phyloP scores from a whole-genome alignment of 768 basidiomycete species.

The Tulasnella sp. region DNA sequence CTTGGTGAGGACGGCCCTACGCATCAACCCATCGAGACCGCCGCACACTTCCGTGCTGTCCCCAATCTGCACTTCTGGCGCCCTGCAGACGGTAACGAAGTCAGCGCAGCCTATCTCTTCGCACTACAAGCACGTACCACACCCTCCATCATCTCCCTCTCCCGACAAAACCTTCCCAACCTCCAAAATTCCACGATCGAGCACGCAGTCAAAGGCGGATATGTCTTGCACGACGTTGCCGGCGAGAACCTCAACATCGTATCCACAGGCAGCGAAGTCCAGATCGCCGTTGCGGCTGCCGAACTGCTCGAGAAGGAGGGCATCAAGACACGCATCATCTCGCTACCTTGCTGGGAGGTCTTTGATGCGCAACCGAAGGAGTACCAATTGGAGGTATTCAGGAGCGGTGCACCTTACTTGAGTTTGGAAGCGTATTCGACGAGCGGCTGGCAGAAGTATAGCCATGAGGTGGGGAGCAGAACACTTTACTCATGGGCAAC shows the following conservation, averaged over 20 bases:
- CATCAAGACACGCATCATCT: conserved; percentile 70
- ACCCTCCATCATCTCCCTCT: conserved; percentile 72
- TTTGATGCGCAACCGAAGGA: conserved; percentile 71
- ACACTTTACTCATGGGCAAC: conserved; percentile 15
- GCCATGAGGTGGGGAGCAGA: conserved; percentile 50
- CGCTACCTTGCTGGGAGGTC: conserved; percentile 79
- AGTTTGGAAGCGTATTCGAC: conserved; percentile 79
- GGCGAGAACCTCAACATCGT: conserved; percentile 82
- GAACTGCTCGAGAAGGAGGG: conserved; percentile 64
- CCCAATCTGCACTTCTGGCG: conserved; percentile 91
- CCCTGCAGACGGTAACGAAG: conserved; percentile 92
- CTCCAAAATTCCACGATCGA: conserved; percentile 80
- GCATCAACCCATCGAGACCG: conserved; percentile 89
- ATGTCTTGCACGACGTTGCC: conserved; percentile 71
- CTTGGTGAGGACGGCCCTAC: conserved; percentile 91
- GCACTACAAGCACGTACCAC: conserved; percentile 63
- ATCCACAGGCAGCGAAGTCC: conserved; percentile 78
- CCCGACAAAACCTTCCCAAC: conserved; percentile 87
- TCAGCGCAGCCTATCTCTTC: conserved; percentile 79
- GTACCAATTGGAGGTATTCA: conserved; percentile 73
- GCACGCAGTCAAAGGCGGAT: conserved; percentile 71
- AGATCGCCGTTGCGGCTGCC: conserved; percentile 78
- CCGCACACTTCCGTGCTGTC: conserved; percentile 70
- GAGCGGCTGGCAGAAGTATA: conserved; percentile 78
- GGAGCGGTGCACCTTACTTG: conserved; percentile 80